Base-by-base conservation (phyloP, 73 alveolate species). In the Paramecium tetraurelia region DNA sequence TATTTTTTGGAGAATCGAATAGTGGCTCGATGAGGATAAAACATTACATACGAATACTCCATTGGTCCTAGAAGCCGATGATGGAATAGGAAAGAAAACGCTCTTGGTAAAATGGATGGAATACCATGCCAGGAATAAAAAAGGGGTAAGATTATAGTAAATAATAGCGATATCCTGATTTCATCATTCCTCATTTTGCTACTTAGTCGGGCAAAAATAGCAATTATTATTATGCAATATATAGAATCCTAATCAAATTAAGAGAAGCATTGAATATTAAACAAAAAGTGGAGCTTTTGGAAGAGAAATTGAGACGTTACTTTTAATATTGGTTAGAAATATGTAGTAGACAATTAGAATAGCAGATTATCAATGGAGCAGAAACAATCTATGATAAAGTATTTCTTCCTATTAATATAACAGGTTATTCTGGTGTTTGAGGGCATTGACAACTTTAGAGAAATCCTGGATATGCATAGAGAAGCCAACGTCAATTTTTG, bases 401-500 rank as follows among this genome's bases (percentile, higher is more conserved):
- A 80, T 53, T 16, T 38, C 9, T 14, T 14, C n/a, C 22, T 14
- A 80, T 21, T 12, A 4, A 24, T 40, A 7, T 16, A 14, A 20
- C 10, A 80, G 93, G 92, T 95, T 12, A 93, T 95, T 12, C 20
- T 95, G 16, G 93, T 95, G 24, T 58, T 95, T 36, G 98, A 95
- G 22, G 98, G 98, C 9, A 71, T 93, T 57, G 98, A 95, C 50
- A 85, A 92, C 21, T 95, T 95, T 86, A 86, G 92, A 53, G 97
- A 95, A 22, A 84, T 77, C 75, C 16, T 50, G 31, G 92, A 87
- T 35, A 59, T 80, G 18, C 75, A 75, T 22, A 93, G 94, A 59
- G 98, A 95, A 75, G 95, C 98, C 5, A 95, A 95, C 27, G 98
- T 89, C 16, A 58, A 89, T 12, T 89, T 93, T 68, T 95, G 98